Conservation (phyloP, 106 monocot species). For the Agapanthus africanus region DNA sequence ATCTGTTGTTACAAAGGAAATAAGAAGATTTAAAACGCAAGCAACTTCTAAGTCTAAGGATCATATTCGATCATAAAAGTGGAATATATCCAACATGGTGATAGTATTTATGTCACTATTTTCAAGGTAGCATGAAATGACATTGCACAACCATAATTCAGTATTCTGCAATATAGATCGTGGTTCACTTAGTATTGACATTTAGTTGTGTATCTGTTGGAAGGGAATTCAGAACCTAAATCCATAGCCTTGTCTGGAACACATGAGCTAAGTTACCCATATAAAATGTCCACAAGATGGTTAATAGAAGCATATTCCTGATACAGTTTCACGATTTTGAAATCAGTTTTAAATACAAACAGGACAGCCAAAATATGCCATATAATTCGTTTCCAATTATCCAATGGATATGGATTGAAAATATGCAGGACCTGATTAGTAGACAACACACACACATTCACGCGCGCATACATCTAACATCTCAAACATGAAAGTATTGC, state of each 20-base stretch:
- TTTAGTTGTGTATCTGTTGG: neutral
- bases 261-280: neutral
- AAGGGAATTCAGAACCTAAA: neutral
- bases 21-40: neutral
- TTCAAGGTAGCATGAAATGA: neutral
- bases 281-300: neutral
- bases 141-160: neutral
- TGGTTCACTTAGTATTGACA: neutral
- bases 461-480: too few species aligned
- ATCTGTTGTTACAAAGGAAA: neutral
- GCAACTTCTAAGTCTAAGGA: too few species aligned
- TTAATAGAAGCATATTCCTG: neutral
- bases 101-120: neutral
- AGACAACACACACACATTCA: too few species aligned
- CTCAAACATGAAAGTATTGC: neutral
- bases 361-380: too few species aligned
- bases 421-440: too few species aligned
- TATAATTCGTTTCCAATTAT: too few species aligned
- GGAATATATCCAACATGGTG: neutral
- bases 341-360: neutral
- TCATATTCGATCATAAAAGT: neutral
- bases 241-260: neutral
- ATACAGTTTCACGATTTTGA: neutral
- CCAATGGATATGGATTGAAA: too few species aligned
- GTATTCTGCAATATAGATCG: neutral